Evolutionary conservation across 2,329 filamentous ascomycete species (phyloP), one percentile per base, ranked within the genome.

Genomic region (Dactylellina leptospora): DNA sequence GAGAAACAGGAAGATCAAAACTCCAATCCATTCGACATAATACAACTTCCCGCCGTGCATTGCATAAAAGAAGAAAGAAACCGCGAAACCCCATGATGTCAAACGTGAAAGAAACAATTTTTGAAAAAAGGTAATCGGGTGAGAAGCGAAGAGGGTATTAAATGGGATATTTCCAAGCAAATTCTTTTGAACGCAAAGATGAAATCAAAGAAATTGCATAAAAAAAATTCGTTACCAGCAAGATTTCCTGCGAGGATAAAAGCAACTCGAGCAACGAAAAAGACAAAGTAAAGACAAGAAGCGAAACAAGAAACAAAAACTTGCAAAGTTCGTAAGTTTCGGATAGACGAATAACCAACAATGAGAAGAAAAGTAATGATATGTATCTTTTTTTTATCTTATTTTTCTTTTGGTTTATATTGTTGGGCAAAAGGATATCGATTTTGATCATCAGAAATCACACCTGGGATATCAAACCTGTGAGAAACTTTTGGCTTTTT

Each of bases 291-390:
- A 54, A 74, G 58, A 38, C 30, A 51, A 53, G 30, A 68, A 75
- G 55, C 61, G 69, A 75, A 61, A 20, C 36, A 40, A 60, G 66
- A 74, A 75, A 58, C 30, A 51, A 66, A 45, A 51, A 66, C 61
- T 56, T 58, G 50, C 66, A 71, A 55, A 66, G 51, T 27, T 71
- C 66, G 27, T 71, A 38, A 70, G 44, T 62, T 55, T 63, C 66
- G 38, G 56, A 30, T n/a, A 44, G 16, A 45, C 27, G 13, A 11
- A n/a, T n/a, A n/a, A n/a, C n/a, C n/a, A n/a, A n/a, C n/a, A n/a
- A n/a, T n/a, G n/a, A n/a, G n/a, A n/a, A n/a, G 56, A 36, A 59
- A 55, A 36, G 64, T 33, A 48, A 44, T n/a, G 20, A 36, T 36
- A 44, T 23, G 20, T 42, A 36, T 58, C 58, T 64, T 55, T 22